Percentiles rank a stretch among this genome's conserved stretches.
Evolutionary conservation across 768 basidiomycete species (phyloP).

Genomic region (Psilocybe cubensis): DNA sequence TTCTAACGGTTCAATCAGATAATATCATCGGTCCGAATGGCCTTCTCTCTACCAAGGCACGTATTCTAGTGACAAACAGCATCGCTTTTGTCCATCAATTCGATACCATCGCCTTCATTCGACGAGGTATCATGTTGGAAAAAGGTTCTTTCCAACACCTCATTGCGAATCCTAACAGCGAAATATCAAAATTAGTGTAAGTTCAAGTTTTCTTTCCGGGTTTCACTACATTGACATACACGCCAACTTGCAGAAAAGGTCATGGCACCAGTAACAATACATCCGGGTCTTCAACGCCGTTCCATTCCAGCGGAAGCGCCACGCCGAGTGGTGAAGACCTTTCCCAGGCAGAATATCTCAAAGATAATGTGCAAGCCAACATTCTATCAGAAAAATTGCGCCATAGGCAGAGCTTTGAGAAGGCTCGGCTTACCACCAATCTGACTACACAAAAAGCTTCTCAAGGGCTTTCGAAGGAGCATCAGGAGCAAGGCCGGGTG

Average conservation of each 20-base stretch:
- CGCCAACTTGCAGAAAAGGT: constrained; percentile 33
- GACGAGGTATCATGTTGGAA: constrained; percentile 84
- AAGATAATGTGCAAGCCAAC: constrained; percentile 27
- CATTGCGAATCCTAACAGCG: constrained; percentile 60
- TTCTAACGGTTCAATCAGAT: constrained; percentile 42
- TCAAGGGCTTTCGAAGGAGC: constrained; percentile 64
- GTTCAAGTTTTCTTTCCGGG: constrained; percentile 25
- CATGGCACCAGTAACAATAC: constrained; percentile 47
- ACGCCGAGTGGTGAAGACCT: constrained; percentile 34
- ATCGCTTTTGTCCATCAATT: constrained; percentile 83
- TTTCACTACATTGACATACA: neutral
- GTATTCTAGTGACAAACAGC: constrained; percentile 86
- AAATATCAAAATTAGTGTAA: constrained; percentile 78
- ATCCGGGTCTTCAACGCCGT: constrained; percentile 59
- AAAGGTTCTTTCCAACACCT: constrained; percentile 65
- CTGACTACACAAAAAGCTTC: constrained; percentile 42
- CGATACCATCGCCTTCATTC: constrained; percentile 74
- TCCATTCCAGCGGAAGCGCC: constrained; percentile 35
- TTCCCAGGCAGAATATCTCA: constrained; percentile 16
- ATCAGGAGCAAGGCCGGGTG: constrained; percentile 81
- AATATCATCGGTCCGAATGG: constrained; percentile 88
- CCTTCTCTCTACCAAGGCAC: constrained; percentile 79
- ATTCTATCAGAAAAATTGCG: constrained; percentile 57
- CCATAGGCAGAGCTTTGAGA: constrained; percentile 59
- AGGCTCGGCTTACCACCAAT: constrained; percentile 51